Evolutionary conservation across 1,284 basidiomycete species (phyloP), one percentile per base, ranked within the genome.

Genomic region (Ganoderma sp.): DNA sequence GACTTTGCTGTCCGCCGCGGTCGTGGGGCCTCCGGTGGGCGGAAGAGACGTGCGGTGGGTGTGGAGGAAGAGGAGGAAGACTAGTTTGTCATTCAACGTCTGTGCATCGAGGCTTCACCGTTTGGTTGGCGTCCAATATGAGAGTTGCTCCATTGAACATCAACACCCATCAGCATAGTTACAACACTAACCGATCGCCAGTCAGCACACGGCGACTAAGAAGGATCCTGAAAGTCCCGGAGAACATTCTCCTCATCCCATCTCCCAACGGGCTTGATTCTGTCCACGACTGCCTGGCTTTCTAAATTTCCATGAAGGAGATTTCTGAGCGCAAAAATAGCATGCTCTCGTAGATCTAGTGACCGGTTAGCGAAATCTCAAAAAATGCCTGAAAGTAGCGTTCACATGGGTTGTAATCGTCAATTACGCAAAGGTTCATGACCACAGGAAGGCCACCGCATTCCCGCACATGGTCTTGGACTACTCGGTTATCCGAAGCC

Each of bases 371-470:
- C 52, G 12, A 43, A 25, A 14, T 3, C 6, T n/a, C 15, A 32
- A 34, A 10, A 8, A 34, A 10, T 64, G 45, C 60, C 17, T 12
- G 6, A 8, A 39, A 25, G 22, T 42, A 43, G 45, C n/a, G 86
- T 90, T 78, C 77, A 97, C 95, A 96, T 52, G 95, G 94, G 79
- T 97, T 97, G 67, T 90, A 82, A 74, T 96, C 95, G 77, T 98
- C 95, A 34, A 95, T 84, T 28, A 94, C 93, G 78, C 94, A 97
- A 81, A 96, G 83, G 73, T 91, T 90, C 84, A 97, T 88, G 7
- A 97, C 85, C 54, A 94, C 85, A 65, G 89, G 84, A 67, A 97
- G 88, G 39, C 95, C 95, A 7, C 88, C 90, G 65, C 83, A 87
- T 57, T 79, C 80, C 48, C 95, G 85, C 50, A 91, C 85, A 8